These are phyloP conservation scores for Aspergillus kassunensis DNA, from an alignment of 495 filamentous ascomycete species.

Conservation along the genomic window DNA sequence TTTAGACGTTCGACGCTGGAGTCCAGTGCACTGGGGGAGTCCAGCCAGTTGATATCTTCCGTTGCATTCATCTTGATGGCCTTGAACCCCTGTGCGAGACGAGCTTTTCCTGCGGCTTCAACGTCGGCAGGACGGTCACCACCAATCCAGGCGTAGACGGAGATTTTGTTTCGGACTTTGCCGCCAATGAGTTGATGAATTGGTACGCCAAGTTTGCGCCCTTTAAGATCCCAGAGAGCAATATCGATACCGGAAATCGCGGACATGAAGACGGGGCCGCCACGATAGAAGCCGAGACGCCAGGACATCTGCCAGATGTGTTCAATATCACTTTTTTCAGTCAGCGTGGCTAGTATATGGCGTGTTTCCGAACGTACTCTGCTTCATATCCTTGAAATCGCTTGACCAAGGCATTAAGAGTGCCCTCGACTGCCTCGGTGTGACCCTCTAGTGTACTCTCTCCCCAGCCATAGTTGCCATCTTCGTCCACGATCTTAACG, in stretches of 20 bases:
- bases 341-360: background rate
- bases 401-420: constrained; percentile 61
- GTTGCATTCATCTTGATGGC: constrained; percentile 82
- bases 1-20: constrained; percentile 64
- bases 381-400: constrained; percentile 67
- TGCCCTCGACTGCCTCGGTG: constrained; percentile 70
- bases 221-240: constrained; percentile 74
- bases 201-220: constrained; percentile 55
- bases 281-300: constrained; percentile 70
- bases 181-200: constrained; percentile 71
- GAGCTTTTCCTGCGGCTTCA: constrained; percentile 54
- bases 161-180: constrained; percentile 65
- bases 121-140: constrained; percentile 75
- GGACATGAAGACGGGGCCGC: constrained; percentile 77
- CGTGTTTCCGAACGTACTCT: constrained; percentile 47
- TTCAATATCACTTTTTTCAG: constrained; percentile 62
- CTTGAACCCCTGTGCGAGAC: constrained; percentile 67
- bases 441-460: constrained; percentile 76
- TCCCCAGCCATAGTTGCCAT: constrained; percentile 67
- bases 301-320: constrained; percentile 74
- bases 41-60: constrained; percentile 74
- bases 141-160: constrained; percentile 78
- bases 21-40: constrained; percentile 63
- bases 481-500: constrained; percentile 67
- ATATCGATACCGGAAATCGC: constrained; percentile 75